These are phyloP conservation scores for Asclepias syriaca DNA, from an alignment of 257 asterid genomes.

Conservation along the genomic window DNA sequence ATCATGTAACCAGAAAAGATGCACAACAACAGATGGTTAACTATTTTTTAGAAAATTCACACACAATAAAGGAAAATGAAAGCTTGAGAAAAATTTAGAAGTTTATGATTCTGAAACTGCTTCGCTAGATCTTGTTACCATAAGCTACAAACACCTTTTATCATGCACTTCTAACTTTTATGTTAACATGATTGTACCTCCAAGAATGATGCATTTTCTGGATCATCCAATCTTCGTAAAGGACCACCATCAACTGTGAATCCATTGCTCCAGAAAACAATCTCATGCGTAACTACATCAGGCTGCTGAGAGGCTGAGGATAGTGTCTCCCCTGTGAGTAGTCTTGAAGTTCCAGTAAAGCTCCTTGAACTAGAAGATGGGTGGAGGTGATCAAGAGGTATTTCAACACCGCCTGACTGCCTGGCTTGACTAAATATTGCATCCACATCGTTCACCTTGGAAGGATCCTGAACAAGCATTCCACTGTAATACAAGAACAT, in stretches of 20 bases:
- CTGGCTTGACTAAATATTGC: constrained; percentile 71
- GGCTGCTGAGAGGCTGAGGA: constrained; percentile 52
- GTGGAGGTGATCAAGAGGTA: constrained; percentile 35
- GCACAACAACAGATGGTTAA: too few species aligned
- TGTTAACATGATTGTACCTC: constrained; percentile 40
- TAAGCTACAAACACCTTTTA: background rate
- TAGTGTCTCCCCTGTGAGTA: constrained; percentile 59
- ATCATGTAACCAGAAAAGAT: too few species aligned
- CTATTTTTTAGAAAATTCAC: too few species aligned
- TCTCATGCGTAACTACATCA: constrained; percentile 43
- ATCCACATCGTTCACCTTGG: constrained; percentile 47
- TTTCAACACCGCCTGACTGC: constrained; percentile 51
- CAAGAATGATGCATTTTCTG: constrained; percentile 63
- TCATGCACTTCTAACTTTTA: background rate
- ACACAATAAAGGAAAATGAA: too few species aligned
- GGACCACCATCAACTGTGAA: constrained; percentile 82
- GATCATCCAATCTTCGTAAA: constrained; percentile 72
- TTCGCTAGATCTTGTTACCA: background rate
- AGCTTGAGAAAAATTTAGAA: too few species aligned
- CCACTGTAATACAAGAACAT: constrained; percentile 45
- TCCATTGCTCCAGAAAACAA: constrained; percentile 75
- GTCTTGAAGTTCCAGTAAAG: constrained; percentile 71
- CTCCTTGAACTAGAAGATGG: constrained; percentile 63
- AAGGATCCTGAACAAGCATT: constrained; percentile 80
- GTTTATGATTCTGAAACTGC: too few species aligned